These are phyloP conservation scores for Tylopilus sp. DNA, from an alignment of 1,284 basidiomycete genomes.

Conservation along the genomic window DNA sequence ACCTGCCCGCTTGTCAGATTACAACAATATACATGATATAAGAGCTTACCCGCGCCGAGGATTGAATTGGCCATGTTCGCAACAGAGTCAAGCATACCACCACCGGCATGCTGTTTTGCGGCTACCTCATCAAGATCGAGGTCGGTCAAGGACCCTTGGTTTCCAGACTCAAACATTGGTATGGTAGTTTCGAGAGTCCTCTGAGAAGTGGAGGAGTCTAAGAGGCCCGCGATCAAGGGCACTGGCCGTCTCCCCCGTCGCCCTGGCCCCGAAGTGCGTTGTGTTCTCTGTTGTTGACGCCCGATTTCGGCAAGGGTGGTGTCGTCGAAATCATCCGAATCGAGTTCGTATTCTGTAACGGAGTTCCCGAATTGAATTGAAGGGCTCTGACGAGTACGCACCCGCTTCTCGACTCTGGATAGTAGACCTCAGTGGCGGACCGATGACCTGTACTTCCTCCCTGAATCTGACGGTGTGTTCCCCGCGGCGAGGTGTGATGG, in stretches of 20 bases:
- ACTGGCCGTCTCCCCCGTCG: constrained; percentile 52
- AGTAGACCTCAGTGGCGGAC: constrained; percentile 67
- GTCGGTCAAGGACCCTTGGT: constrained; percentile 32
- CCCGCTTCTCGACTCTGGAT: constrained; percentile 73
- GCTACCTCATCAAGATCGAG: constrained; percentile 67
- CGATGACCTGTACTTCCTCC: constrained; percentile 66
- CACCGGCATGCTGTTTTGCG: constrained; percentile 67
- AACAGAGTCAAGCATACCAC: constrained; percentile 79
- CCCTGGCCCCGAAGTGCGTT: constrained; percentile 33
- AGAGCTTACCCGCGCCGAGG: constrained; percentile 80
- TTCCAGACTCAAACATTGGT: constrained; percentile 40
- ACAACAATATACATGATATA: not conserved
- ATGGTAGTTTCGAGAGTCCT: constrained; percentile 54
- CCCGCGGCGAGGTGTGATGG: constrained; percentile 18
- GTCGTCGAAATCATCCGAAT: constrained; percentile 73
- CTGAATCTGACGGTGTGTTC: constrained; percentile 54
- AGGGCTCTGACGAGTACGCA: constrained; percentile 41
- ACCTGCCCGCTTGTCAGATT: constrained; percentile 43
- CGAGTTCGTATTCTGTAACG: constrained; percentile 69
- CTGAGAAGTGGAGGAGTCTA: constrained; percentile 56
- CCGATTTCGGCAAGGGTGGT: constrained; percentile 43
- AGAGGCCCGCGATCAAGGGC: constrained; percentile 74
- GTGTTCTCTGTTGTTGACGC: constrained; percentile 32
- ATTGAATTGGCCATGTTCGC: constrained; percentile 98
- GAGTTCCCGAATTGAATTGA: constrained; percentile 10